Conservation (phyloP, 495 filamentous ascomycete species). For the Penicillium cataractarum region DNA sequence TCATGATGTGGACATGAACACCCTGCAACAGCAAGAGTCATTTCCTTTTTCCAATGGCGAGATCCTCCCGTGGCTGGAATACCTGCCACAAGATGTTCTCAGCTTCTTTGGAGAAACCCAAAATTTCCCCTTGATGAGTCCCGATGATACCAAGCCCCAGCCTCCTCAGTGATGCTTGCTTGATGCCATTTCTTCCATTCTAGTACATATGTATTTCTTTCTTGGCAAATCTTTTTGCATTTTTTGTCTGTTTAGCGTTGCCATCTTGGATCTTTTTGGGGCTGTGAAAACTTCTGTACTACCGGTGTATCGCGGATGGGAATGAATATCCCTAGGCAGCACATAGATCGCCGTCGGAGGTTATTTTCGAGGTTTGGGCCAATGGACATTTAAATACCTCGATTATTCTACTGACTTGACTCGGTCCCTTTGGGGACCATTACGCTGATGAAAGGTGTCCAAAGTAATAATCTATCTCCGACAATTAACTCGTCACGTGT, state of each 20-base stretch:
- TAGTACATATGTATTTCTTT: conserved; percentile 29
- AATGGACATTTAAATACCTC: neutral
- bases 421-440: neutral
- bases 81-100: conserved; percentile 65
- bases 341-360: conserved; percentile 11
- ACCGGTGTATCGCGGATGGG: conserved; percentile 12
- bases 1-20: conserved; percentile 68
- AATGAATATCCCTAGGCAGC: conserved; percentile 7
- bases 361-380: neutral
- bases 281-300: neutral
- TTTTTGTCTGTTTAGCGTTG: conserved; percentile 20
- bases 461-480: too few species aligned
- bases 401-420: neutral
- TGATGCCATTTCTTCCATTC: conserved; percentile 6
- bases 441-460: too few species aligned
- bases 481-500: neutral
- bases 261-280: conserved; percentile 3
- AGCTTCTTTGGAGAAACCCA: conserved; percentile 55
- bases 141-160: conserved; percentile 32
- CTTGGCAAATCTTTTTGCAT: conserved; percentile 17
- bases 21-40: conserved; percentile 45
- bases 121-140: conserved; percentile 41
- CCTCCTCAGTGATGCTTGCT: conserved; percentile 27
- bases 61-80: conserved; percentile 71
- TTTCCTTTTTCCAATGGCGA: conserved; percentile 54